These are phyloP conservation scores for Pycnococcus provasolii DNA, from an alignment of 139 green algal genomes.

Conservation along the genomic window DNA sequence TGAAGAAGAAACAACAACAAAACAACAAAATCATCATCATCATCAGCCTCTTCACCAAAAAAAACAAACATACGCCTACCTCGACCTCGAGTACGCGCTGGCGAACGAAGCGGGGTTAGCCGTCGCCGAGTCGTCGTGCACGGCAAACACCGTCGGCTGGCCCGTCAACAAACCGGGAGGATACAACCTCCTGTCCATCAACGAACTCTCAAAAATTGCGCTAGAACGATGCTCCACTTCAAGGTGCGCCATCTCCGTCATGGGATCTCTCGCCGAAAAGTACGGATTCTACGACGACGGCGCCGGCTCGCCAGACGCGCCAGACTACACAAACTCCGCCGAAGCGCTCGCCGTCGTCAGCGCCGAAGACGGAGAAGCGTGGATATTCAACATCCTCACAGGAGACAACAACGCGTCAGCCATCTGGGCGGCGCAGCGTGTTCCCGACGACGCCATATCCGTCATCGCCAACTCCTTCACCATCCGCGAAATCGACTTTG, in stretches of 20 bases:
- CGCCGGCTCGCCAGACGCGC: neutral
- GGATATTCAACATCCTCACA: slow-evolving; percentile 7
- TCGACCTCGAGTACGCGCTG: neutral
- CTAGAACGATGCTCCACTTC: slow-evolving; percentile 13
- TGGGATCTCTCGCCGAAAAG: slow-evolving; percentile 13
- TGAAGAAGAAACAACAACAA: neutral
- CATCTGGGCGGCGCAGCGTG: slow-evolving; percentile 18
- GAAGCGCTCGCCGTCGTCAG: neutral
- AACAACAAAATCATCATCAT: too few species aligned
- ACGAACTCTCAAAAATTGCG: slow-evolving; percentile 18
- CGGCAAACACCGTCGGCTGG: neutral
- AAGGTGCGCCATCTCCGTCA: slow-evolving; percentile 1
- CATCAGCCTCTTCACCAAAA: neutral
- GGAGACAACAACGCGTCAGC: neutral
- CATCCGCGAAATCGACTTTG: slow-evolving; percentile 18
- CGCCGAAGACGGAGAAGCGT: neutral
- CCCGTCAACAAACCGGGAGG: neutral
- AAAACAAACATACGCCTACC: slow-evolving; percentile 8
- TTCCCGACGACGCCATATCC: slow-evolving; percentile 10
- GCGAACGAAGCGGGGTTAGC: slow-evolving; percentile 2
- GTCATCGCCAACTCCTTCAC: slow-evolving; percentile 23
- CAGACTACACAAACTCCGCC: neutral
- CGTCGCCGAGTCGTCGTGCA: slow-evolving; percentile 8
- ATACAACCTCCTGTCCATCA: slow-evolving; percentile 5
- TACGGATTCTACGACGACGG: slow-evolving; percentile 16